Conservation (phyloP, 352 stramenopile species). For the Pythium brachiatum region DNA sequence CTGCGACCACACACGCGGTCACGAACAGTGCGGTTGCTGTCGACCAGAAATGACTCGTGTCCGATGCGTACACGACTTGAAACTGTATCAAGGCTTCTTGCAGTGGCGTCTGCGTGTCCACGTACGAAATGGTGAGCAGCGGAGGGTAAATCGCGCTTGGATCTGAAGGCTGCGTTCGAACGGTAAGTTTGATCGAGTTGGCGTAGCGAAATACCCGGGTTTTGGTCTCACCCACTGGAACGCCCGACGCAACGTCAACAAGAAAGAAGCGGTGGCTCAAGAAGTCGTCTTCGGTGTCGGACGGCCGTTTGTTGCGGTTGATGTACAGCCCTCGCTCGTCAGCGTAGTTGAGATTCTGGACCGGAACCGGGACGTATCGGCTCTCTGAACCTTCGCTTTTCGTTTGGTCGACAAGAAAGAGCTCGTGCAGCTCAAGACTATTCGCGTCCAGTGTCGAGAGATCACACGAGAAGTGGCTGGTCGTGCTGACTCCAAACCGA, state of each 20-base stretch:
- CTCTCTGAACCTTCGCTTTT: slow-evolving; percentile 39
- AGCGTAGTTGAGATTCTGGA: slow-evolving; percentile 84
- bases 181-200: slow-evolving; percentile 57
- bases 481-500: slow-evolving; percentile 71
- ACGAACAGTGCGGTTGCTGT: slow-evolving; percentile 73
- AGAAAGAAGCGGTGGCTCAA: slow-evolving; percentile 92
- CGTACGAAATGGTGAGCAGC: slow-evolving; percentile 77
- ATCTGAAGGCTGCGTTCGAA: slow-evolving; percentile 49
- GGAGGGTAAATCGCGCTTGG: slow-evolving; percentile 62
- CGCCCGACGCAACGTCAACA: slow-evolving; percentile 79
- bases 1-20: slow-evolving; percentile 51
- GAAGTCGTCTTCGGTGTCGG: slow-evolving; percentile 77
- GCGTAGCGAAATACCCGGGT: slow-evolving; percentile 72
- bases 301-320: slow-evolving; percentile 70
- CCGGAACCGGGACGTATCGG: slow-evolving; percentile 82
- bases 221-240: slow-evolving; percentile 41
- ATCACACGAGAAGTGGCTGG: slow-evolving; percentile 66
- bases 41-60: slow-evolving; percentile 76
- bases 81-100: slow-evolving; percentile 45
- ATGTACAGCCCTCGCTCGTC: slow-evolving; percentile 54
- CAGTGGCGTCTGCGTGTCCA: slow-evolving; percentile 39
- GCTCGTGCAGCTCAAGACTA: slow-evolving; percentile 82
- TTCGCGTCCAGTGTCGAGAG: slow-evolving; percentile 43
- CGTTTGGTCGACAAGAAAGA: slow-evolving; percentile 88
- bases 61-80: slow-evolving; percentile 86